These are phyloP conservation scores for Coffea eugenioides DNA, from an alignment of 257 asterid species.

Conservation along the genomic window DNA sequence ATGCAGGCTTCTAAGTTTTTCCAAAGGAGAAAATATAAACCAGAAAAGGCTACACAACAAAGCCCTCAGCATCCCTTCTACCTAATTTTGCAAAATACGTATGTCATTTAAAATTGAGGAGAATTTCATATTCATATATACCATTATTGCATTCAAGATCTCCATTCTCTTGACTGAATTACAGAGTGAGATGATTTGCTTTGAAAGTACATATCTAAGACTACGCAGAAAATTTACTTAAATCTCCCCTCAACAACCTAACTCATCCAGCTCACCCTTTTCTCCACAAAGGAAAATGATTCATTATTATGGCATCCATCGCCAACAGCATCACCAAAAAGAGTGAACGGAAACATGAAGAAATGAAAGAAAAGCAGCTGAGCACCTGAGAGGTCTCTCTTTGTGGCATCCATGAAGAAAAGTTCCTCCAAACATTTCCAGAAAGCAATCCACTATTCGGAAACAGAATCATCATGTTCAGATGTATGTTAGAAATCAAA, in stretches of 20 bases:
- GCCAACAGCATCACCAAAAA: neutral
- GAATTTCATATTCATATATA: neutral
- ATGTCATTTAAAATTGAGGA: neutral
- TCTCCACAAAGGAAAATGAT: neutral
- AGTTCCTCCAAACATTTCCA: constrained; percentile 58
- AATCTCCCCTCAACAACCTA: neutral
- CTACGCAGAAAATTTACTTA: neutral
- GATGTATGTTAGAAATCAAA: neutral
- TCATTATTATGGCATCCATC: neutral
- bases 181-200: neutral
- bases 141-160: neutral
- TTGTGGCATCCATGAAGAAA: constrained; percentile 80
- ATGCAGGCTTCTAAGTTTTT: neutral
- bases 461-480: constrained; percentile 17
- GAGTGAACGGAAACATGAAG: neutral
- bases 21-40: neutral
- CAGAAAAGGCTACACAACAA: neutral
- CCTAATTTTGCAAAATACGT: neutral
- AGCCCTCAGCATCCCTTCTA: neutral
- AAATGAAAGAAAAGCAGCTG: constrained; percentile 15
- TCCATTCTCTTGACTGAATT: neutral
- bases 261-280: neutral
- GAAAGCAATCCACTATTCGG: constrained; percentile 62
- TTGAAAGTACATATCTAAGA: neutral
- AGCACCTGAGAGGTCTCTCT: constrained; percentile 65